Percentiles rank a stretch among this genome's conserved stretches.
Evolutionary conservation across 345 rosid genomes (phyloP).

Genomic region (Corchorus olitorius): DNA sequence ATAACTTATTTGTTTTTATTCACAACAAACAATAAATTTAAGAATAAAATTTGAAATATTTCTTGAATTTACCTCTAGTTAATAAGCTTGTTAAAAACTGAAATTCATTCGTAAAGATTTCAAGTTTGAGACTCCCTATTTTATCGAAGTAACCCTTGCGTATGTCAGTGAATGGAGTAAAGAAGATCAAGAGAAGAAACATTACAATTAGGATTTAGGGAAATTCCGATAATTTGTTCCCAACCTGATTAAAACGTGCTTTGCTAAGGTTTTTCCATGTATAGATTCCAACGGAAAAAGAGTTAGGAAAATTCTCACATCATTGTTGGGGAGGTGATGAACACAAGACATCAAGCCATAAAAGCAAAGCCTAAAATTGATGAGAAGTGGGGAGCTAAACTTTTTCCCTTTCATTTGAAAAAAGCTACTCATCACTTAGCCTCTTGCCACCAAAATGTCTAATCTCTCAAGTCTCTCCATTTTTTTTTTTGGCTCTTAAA

Average conservation of each 20-base stretch:
- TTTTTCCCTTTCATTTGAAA: background rate
- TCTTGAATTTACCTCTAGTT: no score
- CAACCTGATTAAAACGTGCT: background rate
- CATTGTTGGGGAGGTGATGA: background rate
- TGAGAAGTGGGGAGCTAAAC: background rate
- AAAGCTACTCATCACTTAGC: background rate
- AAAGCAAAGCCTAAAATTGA: background rate
- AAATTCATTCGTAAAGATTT: no score
- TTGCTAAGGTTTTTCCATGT: background rate
- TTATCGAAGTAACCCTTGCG: no score
- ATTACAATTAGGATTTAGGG: no score
- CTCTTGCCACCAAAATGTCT: slow-evolving; percentile 1
- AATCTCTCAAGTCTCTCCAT: background rate
- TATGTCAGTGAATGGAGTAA: no score
- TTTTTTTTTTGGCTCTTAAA: background rate
- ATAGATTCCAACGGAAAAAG: background rate
- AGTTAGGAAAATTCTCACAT: slow-evolving; percentile 3
- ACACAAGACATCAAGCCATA: background rate
- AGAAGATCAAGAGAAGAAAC: no score
- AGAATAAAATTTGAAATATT: no score
- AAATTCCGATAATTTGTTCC: no score
- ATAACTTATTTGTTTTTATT: no score
- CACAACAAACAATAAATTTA: no score
- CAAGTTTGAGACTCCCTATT: no score
- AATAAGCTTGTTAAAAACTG: no score